Evolutionary conservation across 2,329 filamentous ascomycete species (phyloP).

Genomic region (Alternaria incomplexa): DNA sequence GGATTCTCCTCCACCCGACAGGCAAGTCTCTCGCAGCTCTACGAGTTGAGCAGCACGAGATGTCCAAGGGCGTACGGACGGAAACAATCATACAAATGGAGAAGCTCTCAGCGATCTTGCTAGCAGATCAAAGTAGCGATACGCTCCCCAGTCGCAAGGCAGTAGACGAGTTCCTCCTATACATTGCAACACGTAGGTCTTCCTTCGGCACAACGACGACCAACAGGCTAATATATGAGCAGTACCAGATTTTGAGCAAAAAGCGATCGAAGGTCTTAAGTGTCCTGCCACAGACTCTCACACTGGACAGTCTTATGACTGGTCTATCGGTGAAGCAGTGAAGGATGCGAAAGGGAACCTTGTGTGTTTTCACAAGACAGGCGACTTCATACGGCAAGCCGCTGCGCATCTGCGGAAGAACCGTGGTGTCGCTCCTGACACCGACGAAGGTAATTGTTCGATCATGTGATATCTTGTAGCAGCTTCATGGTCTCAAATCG

Average conservation of each 20-base stretch:
- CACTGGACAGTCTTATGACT: conserved; percentile 42
- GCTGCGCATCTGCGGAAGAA: conserved; percentile 36
- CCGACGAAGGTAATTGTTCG: not conserved
- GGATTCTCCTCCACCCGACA: conserved; percentile 35
- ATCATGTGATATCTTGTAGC: not conserved
- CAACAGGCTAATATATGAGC: not conserved
- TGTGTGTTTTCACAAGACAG: conserved; percentile 45
- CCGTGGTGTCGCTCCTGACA: conserved; percentile 25
- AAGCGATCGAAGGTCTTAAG: conserved; percentile 37
- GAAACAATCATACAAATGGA: conserved; percentile 41
- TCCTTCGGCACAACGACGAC: not conserved
- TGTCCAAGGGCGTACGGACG: conserved; percentile 41
- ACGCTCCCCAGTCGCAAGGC: conserved; percentile 37
- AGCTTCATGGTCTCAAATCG: not conserved
- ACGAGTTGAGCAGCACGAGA: conserved; percentile 37
- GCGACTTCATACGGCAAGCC: conserved; percentile 45
- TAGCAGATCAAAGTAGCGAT: conserved; percentile 38
- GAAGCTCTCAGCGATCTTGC: conserved; percentile 30
- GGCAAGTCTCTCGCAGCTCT: conserved; percentile 37
- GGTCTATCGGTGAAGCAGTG: conserved; percentile 39
- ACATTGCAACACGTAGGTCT: conserved; percentile 39
- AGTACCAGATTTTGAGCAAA: conserved; percentile 38
- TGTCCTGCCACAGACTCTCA: conserved; percentile 43
- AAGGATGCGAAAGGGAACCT: conserved; percentile 43
- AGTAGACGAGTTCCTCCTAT: conserved; percentile 42